Evolutionary conservation across 192 early-diverging fungal species (phyloP), one percentile per base, ranked within the genome.

Genomic region (Pilobolus umbonatus): DNA sequence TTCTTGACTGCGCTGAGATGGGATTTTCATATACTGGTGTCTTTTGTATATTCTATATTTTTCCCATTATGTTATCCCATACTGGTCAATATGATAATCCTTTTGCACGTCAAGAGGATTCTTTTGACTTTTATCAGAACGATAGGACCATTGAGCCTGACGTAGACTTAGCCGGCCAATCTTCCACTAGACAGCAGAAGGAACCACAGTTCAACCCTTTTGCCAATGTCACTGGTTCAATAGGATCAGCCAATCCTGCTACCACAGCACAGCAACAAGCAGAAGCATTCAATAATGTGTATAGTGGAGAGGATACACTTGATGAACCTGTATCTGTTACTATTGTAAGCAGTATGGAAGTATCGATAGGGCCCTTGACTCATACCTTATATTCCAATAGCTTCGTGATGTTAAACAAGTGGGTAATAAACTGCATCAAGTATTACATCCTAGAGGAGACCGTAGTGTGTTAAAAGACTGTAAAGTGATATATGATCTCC

Each of bases 261-360:
- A 12, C n/a, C 4, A 28, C 50, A 44, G n/a, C 14, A 51, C 22
- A 5, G 8, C 28, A 8, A 21, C 15, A 47, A 29, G 31, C 22
- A 30, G 22, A 31, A n/a, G 25, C 28, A 4, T 50, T 17, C 32
- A 36, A n/a, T 8, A 34, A 21, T 0, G 51, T 36, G n/a, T 71
- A 71, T 30, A 61, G 54, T 32, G 65, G 65, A 12, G 54, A 61
- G 43, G 73, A 95, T 75, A 98, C 95, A 15, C 77, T 98, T 15
- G 95, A 98, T 75, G 95, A 98, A 67, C 94, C 95, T 28, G 92
- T 98, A 9, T 84, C 85, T 55, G 87, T 83, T 17, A 98, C 95
- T 40, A 87, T 96, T 53, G 90, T 92, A 77, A 64, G 78, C 19
- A 21, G 35, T 30, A 24, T 38, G 32, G 28, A 29, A 29, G 4